phyloP scores from a whole-genome alignment of 768 basidiomycete genomes.

The Russula ochroleuca region DNA sequence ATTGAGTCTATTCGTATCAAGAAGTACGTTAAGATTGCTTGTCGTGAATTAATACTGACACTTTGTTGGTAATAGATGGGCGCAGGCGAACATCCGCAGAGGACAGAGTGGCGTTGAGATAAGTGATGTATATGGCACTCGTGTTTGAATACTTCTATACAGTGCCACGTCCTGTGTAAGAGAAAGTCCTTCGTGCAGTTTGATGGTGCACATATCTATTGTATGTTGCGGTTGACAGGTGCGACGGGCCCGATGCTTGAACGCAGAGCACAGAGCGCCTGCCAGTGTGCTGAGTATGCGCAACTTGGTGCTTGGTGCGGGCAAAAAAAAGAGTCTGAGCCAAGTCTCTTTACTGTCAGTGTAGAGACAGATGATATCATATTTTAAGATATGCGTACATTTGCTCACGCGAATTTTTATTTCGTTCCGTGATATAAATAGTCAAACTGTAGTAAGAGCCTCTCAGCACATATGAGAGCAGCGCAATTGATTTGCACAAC shows the following conservation, averaged over 20 bases:
- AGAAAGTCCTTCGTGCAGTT: not conserved
- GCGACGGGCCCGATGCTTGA: not conserved
- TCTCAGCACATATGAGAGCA: too few relatives aligned
- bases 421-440: too few relatives aligned
- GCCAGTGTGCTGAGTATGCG: not conserved
- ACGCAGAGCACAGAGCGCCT: not conserved
- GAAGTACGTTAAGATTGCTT: constrained; percentile 55
- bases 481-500: too few relatives aligned
- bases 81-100: constrained; percentile 78
- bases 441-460: too few relatives aligned
- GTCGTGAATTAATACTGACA: constrained; percentile 16
- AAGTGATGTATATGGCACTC: constrained; percentile 74
- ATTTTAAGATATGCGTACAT: not conserved
- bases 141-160: constrained; percentile 34
- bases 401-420: too few relatives aligned
- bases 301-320: not conserved
- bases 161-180: not conserved
- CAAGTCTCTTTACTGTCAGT: too few relatives aligned
- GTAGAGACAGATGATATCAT: too few relatives aligned
- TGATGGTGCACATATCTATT: not conserved
- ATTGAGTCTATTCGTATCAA: constrained; percentile 98
- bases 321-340: too few relatives aligned
- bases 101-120: constrained; percentile 75
- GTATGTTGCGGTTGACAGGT: too few relatives aligned
- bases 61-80: constrained; percentile 55